These are phyloP conservation scores for Cantharellus cinnabarinus DNA, from an alignment of 768 basidiomycete genomes.

Conservation along the genomic window DNA sequence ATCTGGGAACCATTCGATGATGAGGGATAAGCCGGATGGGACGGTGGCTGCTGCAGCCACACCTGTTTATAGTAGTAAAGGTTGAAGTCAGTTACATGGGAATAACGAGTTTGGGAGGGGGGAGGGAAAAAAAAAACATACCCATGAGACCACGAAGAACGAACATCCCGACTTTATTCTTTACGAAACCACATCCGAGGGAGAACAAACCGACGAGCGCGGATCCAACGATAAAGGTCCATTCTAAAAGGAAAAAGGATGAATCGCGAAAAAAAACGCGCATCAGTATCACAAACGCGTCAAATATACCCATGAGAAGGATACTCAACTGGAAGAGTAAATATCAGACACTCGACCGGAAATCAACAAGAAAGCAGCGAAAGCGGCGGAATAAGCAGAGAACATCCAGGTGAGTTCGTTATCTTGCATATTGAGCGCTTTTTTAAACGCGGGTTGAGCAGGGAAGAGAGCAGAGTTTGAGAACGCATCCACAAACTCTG, in stretches of 20 bases:
- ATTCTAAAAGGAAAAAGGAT: constrained; percentile 13
- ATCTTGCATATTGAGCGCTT: background rate
- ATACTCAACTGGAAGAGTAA: background rate
- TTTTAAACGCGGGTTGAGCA: background rate
- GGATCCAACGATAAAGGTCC: constrained; percentile 24
- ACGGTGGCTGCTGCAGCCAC: constrained; percentile 29
- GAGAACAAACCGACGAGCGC: constrained; percentile 24
- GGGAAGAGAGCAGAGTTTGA: background rate
- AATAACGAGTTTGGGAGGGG: no score
- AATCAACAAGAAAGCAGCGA: constrained; percentile 1
- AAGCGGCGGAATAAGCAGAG: background rate
- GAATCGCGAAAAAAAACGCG: background rate
- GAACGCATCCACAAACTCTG: background rate
- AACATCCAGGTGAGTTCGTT: background rate
- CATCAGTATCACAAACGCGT: background rate
- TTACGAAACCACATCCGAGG: constrained; percentile 27
- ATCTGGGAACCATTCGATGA: constrained; percentile 31
- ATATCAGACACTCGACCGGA: background rate
- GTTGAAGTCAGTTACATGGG: constrained; percentile 16
- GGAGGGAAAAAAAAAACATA: constrained; percentile 20
- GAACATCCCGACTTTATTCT: constrained; percentile 27
- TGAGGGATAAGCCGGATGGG: constrained; percentile 29
- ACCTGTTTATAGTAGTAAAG: constrained; percentile 10
- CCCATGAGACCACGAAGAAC: constrained; percentile 33
- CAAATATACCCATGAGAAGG: no score